Conservation (phyloP, 1,139 yeast species). For the Kluyveromyces sp. region DNA sequence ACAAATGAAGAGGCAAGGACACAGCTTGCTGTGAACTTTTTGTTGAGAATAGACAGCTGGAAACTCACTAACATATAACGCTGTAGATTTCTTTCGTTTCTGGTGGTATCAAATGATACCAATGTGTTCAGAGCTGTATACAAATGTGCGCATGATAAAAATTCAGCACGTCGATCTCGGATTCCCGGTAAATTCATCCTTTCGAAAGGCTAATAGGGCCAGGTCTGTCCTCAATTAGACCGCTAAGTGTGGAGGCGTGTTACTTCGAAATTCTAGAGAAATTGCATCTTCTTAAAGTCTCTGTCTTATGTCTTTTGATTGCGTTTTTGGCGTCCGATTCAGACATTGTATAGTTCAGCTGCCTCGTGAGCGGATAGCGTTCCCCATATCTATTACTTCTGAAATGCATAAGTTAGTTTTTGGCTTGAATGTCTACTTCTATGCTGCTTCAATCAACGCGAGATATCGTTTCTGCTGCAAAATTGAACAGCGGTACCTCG, state of each 20-base stretch:
- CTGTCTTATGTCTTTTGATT: slow-evolving; percentile 1
- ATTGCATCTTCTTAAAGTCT: slow-evolving; percentile 4
- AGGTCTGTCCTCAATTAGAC: slow-evolving; percentile 30
- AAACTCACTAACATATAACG: no score
- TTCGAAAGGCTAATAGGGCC: slow-evolving; percentile 27
- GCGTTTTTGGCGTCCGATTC: background rate
- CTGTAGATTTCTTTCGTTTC: no score
- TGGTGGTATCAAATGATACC: slow-evolving; percentile 4
- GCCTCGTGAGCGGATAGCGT: background rate
- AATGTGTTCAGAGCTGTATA: slow-evolving; percentile 3
- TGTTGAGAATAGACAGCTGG: no score
- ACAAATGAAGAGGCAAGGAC: no score
- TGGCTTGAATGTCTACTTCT: background rate
- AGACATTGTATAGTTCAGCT: background rate
- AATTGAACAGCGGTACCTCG: background rate
- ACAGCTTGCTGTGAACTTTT: no score
- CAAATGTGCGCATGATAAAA: background rate
- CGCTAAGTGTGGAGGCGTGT: slow-evolving; percentile 7
- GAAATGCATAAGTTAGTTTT: background rate
- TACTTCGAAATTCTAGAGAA: background rate
- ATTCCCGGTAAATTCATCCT: slow-evolving; percentile 26
- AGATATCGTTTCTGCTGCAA: background rate
- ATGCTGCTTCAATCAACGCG: background rate
- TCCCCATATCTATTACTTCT: slow-evolving; percentile 6
- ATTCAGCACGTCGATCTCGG: slow-evolving; percentile 29